Conservation (phyloP, 805 yeast genomes). For the Yamadazyma takamatsuzukensis region DNA sequence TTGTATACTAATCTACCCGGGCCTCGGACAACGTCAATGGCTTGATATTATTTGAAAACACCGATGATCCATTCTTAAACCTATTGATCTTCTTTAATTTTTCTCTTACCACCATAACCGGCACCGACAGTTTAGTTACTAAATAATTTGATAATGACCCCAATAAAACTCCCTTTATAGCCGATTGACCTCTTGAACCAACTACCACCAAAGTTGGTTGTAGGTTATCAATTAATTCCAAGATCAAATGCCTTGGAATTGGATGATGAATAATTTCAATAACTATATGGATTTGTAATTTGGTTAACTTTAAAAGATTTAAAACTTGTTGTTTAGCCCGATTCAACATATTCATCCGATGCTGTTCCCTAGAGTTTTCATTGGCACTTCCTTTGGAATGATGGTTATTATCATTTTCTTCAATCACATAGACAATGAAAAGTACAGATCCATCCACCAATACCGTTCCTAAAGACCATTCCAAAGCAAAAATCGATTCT, state of each 20-base stretch:
- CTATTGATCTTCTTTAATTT: constrained; percentile 67
- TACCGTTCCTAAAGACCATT: constrained; percentile 85
- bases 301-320: constrained; percentile 56
- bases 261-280: constrained; percentile 75
- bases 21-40: constrained; percentile 48
- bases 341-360: constrained; percentile 36
- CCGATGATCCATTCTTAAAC: constrained; percentile 45
- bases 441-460: constrained; percentile 79
- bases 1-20: constrained; percentile 32
- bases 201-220: constrained; percentile 72
- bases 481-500: constrained; percentile 78
- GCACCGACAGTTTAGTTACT: constrained; percentile 67
- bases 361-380: constrained; percentile 34
- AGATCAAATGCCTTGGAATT: constrained; percentile 65
- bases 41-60: constrained; percentile 54
- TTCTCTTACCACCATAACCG: constrained; percentile 77
- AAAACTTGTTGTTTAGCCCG: constrained; percentile 44
- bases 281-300: constrained; percentile 69
- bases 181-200: constrained; percentile 71
- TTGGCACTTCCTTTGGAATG: constrained; percentile 35
- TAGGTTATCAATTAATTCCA: constrained; percentile 65
- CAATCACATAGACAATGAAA: constrained; percentile 63
- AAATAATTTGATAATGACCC: constrained; percentile 72
- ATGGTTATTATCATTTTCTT: constrained; percentile 42
- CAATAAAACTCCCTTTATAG: constrained; percentile 67